A percentile compares a stretch with the other conserved stretches of the same genome.
These are phyloP conservation scores for Apiospora saccharicola DNA, from an alignment of 2,329 filamentous ascomycete species.

Conservation along the genomic window DNA sequence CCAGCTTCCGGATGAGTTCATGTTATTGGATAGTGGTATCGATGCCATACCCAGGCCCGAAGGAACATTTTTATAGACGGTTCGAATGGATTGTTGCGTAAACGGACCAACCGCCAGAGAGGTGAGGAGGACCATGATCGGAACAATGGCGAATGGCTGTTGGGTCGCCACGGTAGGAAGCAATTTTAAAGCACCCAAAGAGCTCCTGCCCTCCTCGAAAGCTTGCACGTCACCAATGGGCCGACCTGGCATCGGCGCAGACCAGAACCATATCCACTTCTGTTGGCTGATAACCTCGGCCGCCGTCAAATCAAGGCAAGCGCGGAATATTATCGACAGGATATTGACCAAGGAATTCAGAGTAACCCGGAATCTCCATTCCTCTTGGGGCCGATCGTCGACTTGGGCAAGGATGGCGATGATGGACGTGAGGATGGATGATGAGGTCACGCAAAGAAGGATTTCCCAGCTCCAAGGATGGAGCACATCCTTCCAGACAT, in stretches of 20 bases:
- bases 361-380: neutral
- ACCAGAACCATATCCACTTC: conserved; percentile 25
- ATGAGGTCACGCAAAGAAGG: neutral
- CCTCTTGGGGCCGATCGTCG: neutral
- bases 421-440: neutral
- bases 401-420: neutral
- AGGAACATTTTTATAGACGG: neutral
- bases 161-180: neutral
- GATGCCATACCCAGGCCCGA: neutral
- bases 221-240: neutral
- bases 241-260: neutral
- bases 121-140: neutral
- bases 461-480: conserved; percentile 12
- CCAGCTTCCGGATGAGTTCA: neutral
- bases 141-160: neutral
- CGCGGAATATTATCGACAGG: neutral
- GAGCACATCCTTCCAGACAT: neutral
- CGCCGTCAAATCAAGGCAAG: conserved; percentile 1
- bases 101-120: neutral
- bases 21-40: neutral
- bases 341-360: conserved; percentile 10
- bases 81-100: conserved; percentile 14
- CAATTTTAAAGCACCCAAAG: neutral
- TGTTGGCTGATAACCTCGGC: conserved; percentile 22
- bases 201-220: conserved; percentile 6